phyloP scores from a whole-genome alignment of 805 yeast genomes.

The Metschnikowia corniflorae region DNA sequence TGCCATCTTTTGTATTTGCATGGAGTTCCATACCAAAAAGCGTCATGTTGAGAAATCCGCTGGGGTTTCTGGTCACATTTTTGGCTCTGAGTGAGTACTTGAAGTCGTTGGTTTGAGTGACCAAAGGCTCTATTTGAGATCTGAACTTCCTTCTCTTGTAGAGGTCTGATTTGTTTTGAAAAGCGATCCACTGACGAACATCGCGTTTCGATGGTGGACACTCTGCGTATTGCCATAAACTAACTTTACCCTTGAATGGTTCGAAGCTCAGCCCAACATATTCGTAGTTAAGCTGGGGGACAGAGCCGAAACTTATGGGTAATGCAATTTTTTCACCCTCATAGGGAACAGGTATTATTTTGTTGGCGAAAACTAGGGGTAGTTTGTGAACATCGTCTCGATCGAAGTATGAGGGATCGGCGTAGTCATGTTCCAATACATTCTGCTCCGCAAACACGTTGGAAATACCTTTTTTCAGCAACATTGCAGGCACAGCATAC shows the following conservation, averaged over 20 bases:
- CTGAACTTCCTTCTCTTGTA: conserved; percentile 17
- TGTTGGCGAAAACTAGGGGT: conserved; percentile 68
- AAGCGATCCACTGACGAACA: conserved; percentile 34
- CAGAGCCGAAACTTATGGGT: neutral
- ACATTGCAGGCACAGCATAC: conserved; percentile 17
- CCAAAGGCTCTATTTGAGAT: conserved; percentile 53
- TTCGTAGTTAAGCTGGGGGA: conserved; percentile 1
- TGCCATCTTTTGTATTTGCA: conserved; percentile 47
- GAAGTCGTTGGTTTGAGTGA: conserved; percentile 38
- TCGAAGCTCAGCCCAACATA: neutral
- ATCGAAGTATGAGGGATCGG: conserved; percentile 61
- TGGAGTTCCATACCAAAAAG: conserved; percentile 69
- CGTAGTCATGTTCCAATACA: conserved; percentile 49
- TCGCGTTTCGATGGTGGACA: conserved; percentile 47
- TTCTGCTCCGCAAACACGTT: conserved; percentile 42
- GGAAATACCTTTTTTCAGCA: conserved; percentile 17
- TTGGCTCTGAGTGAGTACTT: conserved; percentile 36
- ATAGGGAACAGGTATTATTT: conserved; percentile 46
- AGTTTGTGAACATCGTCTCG: conserved; percentile 47
- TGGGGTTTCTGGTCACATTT: conserved; percentile 34
- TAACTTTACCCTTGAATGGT: neutral
- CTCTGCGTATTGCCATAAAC: conserved; percentile 43
- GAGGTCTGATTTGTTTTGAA: conserved; percentile 12
- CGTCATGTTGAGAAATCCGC: conserved; percentile 46
- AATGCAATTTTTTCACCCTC: neutral